A percentile compares a stretch with the other conserved stretches of the same genome.
Evolutionary conservation across 306 rosid species (phyloP).

Genomic region (Pachyrhizus erosus): DNA sequence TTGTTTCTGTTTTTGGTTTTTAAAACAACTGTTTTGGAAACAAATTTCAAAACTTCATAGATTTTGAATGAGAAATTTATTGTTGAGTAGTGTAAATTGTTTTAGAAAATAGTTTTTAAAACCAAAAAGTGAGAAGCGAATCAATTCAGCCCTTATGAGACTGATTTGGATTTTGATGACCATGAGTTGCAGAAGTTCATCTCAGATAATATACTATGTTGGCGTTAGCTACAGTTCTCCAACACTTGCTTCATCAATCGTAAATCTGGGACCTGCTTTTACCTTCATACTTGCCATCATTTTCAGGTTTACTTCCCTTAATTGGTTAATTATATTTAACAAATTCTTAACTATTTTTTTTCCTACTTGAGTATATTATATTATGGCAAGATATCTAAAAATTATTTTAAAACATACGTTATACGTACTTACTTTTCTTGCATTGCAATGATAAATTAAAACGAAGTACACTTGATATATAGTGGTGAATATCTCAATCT

Average conservation of each 20-base stretch:
- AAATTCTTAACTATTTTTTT: neutral
- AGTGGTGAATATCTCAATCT: neutral
- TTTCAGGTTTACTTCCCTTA: conserved; percentile 61
- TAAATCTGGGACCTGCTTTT: conserved; percentile 85
- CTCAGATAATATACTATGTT: conserved; percentile 73
- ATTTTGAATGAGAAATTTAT: too few species aligned
- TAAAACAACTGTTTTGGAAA: too few species aligned
- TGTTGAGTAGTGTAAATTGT: too few species aligned
- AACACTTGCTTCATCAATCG: conserved; percentile 85
- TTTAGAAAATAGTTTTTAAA: too few species aligned
- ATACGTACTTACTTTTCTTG: neutral
- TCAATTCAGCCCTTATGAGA: neutral
- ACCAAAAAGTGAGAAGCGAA: too few species aligned
- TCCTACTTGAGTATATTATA: too few species aligned
- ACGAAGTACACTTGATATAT: neutral
- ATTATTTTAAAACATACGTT: neutral
- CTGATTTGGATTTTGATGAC: conserved; percentile 4
- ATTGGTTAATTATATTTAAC: too few species aligned
- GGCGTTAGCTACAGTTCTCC: conserved; percentile 82
- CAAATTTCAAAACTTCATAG: too few species aligned
- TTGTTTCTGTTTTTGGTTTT: too few species aligned
- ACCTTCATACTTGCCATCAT: conserved; percentile 82
- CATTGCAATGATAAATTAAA: neutral
- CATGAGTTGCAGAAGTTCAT: conserved; percentile 56
- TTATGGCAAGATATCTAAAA: neutral